A percentile compares a stretch with the other conserved stretches of the same genome.
These are phyloP conservation scores for Termitomyces sp. DNA, from an alignment of 768 basidiomycete species.

Conservation along the genomic window DNA sequence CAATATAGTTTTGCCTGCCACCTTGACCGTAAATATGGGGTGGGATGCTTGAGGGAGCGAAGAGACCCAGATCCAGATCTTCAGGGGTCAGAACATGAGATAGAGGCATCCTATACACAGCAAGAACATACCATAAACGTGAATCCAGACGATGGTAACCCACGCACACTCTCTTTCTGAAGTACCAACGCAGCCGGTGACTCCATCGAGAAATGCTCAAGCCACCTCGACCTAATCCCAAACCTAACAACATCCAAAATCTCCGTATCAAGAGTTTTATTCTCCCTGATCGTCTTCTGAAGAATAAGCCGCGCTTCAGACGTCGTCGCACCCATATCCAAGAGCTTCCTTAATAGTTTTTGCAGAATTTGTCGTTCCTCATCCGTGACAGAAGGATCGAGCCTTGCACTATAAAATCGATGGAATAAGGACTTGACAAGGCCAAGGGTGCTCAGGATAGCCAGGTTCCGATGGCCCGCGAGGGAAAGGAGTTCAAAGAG, in stretches of 20 bases:
- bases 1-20: conserved; percentile 26
- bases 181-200: conserved; percentile 46
- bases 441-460: conserved; percentile 54
- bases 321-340: conserved; percentile 72
- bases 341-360: conserved; percentile 59
- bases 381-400: conserved; percentile 22
- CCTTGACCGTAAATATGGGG: conserved; percentile 31
- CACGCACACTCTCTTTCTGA: conserved; percentile 40
- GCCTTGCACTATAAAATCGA: conserved; percentile 31
- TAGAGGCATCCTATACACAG: neutral
- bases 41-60: conserved; percentile 29
- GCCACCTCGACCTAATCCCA: conserved; percentile 73
- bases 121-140: conserved; percentile 57
- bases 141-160: conserved; percentile 57
- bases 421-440: conserved; percentile 49
- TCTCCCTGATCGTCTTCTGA: conserved; percentile 43
- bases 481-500: conserved; percentile 58
- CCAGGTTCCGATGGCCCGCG: conserved; percentile 65
- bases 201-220: conserved; percentile 70
- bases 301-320: conserved; percentile 61
- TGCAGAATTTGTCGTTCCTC: conserved; percentile 52
- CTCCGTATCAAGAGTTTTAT: conserved; percentile 52
- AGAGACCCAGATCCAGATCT: conserved; percentile 50
- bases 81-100: neutral
- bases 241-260: conserved; percentile 66